Conservation (phyloP, 2,329 filamentous ascomycete species). For the Ambrosiella beaveri region DNA sequence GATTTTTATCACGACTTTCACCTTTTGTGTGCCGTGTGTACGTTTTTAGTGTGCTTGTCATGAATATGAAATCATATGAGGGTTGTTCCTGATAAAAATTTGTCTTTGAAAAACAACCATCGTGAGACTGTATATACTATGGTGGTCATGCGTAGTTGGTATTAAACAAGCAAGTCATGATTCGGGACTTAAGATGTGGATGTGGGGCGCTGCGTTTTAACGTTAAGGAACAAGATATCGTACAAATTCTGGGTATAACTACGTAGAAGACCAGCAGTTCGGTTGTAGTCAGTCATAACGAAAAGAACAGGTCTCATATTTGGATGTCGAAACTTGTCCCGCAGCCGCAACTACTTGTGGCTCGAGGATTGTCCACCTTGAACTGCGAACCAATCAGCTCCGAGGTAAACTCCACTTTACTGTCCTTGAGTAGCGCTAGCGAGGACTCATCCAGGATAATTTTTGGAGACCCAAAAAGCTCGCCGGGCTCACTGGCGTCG, state of each 20-base stretch:
- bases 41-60: background rate
- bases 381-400: slow-evolving; percentile 83
- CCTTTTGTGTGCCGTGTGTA: background rate
- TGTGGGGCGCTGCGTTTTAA: background rate
- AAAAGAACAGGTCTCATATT: background rate
- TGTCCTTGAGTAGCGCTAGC: slow-evolving; percentile 75
- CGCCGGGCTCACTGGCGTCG: slow-evolving; percentile 21
- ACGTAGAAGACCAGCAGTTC: too few species aligned
- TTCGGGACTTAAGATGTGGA: background rate
- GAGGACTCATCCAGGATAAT: slow-evolving; percentile 80
- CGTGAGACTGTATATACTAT: background rate
- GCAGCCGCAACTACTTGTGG: slow-evolving; percentile 89
- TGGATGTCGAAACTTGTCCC: slow-evolving; percentile 88
- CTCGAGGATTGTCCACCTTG: slow-evolving; percentile 82
- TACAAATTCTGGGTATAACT: background rate
- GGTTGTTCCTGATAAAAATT: background rate
- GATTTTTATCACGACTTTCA: slow-evolving; percentile 7
- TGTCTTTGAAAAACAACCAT: background rate
- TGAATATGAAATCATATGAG: background rate
- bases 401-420: slow-evolving; percentile 90
- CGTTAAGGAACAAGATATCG: background rate
- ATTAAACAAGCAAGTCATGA: background rate
- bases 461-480: slow-evolving; percentile 37
- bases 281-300: too few species aligned
- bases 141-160: background rate